Conservation (phyloP, 768 basidiomycete species). For the Pulveroboletus sp. region DNA sequence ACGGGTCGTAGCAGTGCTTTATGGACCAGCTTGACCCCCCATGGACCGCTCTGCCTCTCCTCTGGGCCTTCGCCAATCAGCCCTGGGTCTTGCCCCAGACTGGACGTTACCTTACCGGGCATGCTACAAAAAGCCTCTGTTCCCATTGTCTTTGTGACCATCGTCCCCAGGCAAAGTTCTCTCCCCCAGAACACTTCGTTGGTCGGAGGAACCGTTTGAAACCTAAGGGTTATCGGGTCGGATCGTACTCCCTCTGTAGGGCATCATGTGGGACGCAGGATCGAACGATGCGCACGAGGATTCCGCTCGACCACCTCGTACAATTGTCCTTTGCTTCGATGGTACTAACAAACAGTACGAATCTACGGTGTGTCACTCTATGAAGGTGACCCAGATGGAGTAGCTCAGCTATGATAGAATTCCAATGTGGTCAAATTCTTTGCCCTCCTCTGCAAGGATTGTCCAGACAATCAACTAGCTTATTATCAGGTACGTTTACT, state of each 20-base stretch:
- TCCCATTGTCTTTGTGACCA: neutral
- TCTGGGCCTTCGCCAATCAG: neutral
- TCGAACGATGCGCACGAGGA: neutral
- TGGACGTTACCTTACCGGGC: neutral
- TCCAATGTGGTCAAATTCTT: slow-evolving; percentile 72
- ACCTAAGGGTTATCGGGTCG: neutral
- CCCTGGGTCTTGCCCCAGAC: neutral
- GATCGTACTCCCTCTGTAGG: neutral
- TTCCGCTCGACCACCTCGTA: slow-evolving; percentile 29
- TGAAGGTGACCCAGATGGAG: neutral
- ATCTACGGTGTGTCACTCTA: slow-evolving; percentile 34
- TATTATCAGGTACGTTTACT: slow-evolving; percentile 61
- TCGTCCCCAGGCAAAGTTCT: neutral
- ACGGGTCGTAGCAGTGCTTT: too few relatives aligned
- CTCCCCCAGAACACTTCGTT: neutral
- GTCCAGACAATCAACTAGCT: slow-evolving; percentile 47
- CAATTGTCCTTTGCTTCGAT: slow-evolving; percentile 65
- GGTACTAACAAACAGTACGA: slow-evolving; percentile 56
- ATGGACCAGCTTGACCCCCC: neutral
- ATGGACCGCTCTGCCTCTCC: too few relatives aligned
- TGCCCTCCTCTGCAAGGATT: slow-evolving; percentile 56
- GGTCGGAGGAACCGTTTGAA: neutral
- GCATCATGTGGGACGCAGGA: slow-evolving; percentile 16
- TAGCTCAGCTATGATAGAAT: slow-evolving; percentile 34
- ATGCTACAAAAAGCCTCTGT: slow-evolving; percentile 4